Evolutionary conservation across 2,329 filamentous ascomycete species (phyloP), one percentile per base, ranked within the genome.

Genomic region (Keithomyces neogunnii): DNA sequence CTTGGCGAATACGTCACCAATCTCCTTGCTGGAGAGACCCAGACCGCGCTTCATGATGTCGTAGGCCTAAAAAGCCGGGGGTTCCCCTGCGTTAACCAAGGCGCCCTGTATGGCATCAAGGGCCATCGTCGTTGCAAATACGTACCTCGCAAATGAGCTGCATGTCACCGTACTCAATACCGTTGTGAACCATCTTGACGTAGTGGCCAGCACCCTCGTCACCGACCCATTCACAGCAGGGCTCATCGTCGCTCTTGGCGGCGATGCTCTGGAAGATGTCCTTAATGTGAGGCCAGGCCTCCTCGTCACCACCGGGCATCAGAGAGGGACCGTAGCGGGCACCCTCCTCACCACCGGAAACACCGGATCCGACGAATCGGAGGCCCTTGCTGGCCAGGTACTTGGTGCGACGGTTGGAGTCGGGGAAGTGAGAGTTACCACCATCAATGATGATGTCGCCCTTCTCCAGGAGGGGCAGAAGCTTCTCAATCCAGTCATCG

Each of bases 161-260:
- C 93, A 99, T 99, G 78, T 99, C 93, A 84, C 93, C 93, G 72
- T 99, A 99, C 79, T 99, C 93, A 66, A 99, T 99, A 82, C 93
- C 93, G 77, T 99, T 99, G 86, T 99, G 93, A 58, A 99, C 93
- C 93, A 99, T 99, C 88, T 99, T 99, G 80, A 99, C 92, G 81
- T 96, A 99, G 85, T 99, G 93, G 65, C 93, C 93, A 76, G 93
- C 89, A 84, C 93, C 93, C 74, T 97, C 90, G 76, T 97, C 93
- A 78, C 93, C 93, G 65, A 99, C 93, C 93, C 93, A 99, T 76
- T 99, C 93, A 70, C 93, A 99, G 85, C 93, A 99, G 60, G 93
- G 77, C 82, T 99, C 93, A 66, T 85, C 86, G 67, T 96, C 92
- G 73, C 88, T 95, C 85, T 99, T 97, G 73, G 93, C 93, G 58